Conservation (phyloP, 1,284 basidiomycete species). For the Marasmius oreades region DNA sequence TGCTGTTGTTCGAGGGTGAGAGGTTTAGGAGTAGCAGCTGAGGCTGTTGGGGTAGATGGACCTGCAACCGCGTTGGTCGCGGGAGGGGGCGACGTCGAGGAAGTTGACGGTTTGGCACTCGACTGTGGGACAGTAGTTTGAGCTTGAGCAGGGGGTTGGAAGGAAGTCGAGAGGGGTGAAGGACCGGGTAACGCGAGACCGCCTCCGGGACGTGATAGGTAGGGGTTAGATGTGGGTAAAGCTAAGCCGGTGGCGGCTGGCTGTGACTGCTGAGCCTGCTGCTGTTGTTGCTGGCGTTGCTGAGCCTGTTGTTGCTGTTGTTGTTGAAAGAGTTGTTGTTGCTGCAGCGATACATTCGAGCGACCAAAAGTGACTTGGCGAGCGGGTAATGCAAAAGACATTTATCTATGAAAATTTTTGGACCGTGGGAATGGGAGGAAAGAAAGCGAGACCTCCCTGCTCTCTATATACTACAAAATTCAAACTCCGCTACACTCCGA, state of each 20-base stretch:
- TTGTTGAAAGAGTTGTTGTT: constrained; percentile 41
- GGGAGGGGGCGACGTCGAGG: constrained; percentile 9
- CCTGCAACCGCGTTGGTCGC: constrained; percentile 18
- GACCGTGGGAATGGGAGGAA: constrained; percentile 24
- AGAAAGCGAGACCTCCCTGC: constrained; percentile 14
- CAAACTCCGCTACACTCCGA: constrained; percentile 4
- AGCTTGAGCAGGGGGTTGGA: constrained; percentile 33
- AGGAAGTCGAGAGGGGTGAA: constrained; percentile 42
- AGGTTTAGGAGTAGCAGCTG: constrained; percentile 40
- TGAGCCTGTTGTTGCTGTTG: constrained; percentile 38
- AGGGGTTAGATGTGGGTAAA: constrained; percentile 11
- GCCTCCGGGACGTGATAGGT: constrained; percentile 8
- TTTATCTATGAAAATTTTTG: constrained; percentile 32
- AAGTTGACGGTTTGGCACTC: constrained; percentile 36
- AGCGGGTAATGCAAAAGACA: constrained; percentile 72
- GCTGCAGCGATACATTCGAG: constrained; percentile 44
- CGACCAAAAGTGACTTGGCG: constrained; percentile 76
- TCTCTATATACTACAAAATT: constrained; percentile 5
- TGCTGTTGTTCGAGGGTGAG: constrained; percentile 85
- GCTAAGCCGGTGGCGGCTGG: constrained; percentile 28
- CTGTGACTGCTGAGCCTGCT: constrained; percentile 35
- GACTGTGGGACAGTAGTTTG: constrained; percentile 16
- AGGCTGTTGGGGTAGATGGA: constrained; percentile 31
- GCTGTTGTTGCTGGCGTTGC: constrained; percentile 34
- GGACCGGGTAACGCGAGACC: constrained; percentile 47